phyloP scores from a whole-genome alignment of 768 basidiomycete genomes.

The Boletus patriciae region DNA sequence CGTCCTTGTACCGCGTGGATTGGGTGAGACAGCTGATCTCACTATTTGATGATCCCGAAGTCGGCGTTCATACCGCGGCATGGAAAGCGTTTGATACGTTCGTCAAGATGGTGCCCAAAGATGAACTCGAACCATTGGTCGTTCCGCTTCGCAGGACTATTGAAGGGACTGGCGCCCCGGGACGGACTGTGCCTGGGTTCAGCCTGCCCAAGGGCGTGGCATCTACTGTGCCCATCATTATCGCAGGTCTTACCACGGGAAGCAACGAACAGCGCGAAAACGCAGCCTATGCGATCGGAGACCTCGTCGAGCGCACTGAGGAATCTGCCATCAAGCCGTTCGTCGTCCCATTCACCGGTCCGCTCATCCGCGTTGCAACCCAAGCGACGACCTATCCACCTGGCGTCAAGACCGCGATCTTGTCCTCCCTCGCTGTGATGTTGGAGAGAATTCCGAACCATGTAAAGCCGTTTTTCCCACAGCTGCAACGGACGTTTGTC shows the following conservation, averaged over 20 bases:
- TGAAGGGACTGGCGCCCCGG: slow-evolving; percentile 79
- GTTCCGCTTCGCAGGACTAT: slow-evolving; percentile 86
- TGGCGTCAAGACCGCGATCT: slow-evolving; percentile 88
- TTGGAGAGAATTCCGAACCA: slow-evolving; percentile 82
- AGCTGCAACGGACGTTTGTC: slow-evolving; percentile 93
- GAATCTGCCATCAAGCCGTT: slow-evolving; percentile 87
- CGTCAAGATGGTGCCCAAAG: slow-evolving; percentile 88
- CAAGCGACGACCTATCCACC: slow-evolving; percentile 89
- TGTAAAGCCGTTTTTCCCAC: slow-evolving; percentile 98
- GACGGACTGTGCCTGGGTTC: slow-evolving; percentile 81
- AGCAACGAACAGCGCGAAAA: slow-evolving; percentile 95
- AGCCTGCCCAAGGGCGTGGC: slow-evolving; percentile 79
- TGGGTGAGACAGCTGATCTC: slow-evolving; percentile 92
- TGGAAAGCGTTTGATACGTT: slow-evolving; percentile 83
- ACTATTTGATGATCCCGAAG: slow-evolving; percentile 74
- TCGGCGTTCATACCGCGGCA: slow-evolving; percentile 77
- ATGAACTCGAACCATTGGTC: slow-evolving; percentile 88
- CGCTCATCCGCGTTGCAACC: slow-evolving; percentile 91
- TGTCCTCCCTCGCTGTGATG: slow-evolving; percentile 83
- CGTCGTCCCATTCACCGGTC: slow-evolving; percentile 93
- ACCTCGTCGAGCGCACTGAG: slow-evolving; percentile 88
- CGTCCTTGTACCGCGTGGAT: slow-evolving; percentile 83
- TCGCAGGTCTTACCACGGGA: slow-evolving; percentile 90
- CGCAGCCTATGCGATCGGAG: slow-evolving; percentile 95
- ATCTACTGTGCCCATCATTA: slow-evolving; percentile 81